phyloP scores from a whole-genome alignment of 1,139 yeast species.

The Kurtzmaniella quercitrusa region DNA sequence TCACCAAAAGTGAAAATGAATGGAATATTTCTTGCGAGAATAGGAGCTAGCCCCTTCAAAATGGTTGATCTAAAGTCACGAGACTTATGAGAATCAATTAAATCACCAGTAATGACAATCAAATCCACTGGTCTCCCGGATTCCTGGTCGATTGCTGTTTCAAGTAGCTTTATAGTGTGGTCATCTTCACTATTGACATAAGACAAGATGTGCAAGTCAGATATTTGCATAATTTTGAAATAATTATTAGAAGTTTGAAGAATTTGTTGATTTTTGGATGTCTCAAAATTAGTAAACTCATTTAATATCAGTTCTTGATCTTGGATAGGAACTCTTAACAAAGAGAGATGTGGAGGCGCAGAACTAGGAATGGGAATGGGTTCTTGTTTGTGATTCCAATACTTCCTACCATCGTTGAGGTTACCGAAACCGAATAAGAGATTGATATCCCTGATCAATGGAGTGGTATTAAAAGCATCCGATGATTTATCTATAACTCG shows the following conservation, averaged over 20 bases:
- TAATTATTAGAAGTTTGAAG: constrained; percentile 10
- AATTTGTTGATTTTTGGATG: constrained; percentile 3
- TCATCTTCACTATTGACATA: constrained; percentile 26
- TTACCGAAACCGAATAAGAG: constrained; percentile 19
- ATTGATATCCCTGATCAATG: constrained; percentile 16
- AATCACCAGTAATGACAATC: constrained; percentile 41
- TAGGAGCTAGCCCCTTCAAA: constrained; percentile 33
- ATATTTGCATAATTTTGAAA: constrained; percentile 34
- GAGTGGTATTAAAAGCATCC: neutral
- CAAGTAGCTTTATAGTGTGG: constrained; percentile 27
- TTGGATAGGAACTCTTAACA: constrained; percentile 5
- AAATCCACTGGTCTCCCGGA: constrained; percentile 22
- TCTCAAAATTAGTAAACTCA: constrained; percentile 2
- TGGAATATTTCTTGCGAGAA: constrained; percentile 26
- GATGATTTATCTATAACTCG: constrained; percentile 1
- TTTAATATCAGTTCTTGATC: constrained; percentile 5
- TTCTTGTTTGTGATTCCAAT: constrained; percentile 16
- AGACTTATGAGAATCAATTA: constrained; percentile 24
- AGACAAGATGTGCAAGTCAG: constrained; percentile 40
- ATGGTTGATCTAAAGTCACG: constrained; percentile 31
- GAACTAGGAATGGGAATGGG: constrained; percentile 13
- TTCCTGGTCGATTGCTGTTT: constrained; percentile 24
- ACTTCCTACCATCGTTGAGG: constrained; percentile 15
- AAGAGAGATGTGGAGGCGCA: constrained; percentile 16
- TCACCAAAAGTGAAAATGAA: constrained; percentile 43